These are phyloP conservation scores for Cymbopogon flexuosus DNA, from an alignment of 202 grass and related monocot genomes.

Conservation along the genomic window DNA sequence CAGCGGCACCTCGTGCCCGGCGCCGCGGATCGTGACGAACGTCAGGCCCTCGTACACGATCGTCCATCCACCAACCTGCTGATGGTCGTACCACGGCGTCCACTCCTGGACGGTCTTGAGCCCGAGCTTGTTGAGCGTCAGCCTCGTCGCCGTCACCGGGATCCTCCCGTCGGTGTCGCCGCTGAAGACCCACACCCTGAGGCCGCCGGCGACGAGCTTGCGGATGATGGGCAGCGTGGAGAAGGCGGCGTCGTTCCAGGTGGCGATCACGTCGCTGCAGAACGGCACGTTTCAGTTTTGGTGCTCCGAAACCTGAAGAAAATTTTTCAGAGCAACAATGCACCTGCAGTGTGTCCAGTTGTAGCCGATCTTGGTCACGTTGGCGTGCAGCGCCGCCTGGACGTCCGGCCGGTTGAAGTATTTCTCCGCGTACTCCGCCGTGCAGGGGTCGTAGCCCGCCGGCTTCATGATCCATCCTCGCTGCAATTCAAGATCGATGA, in stretches of 20 bases:
- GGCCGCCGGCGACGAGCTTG: slow-evolving; percentile 73
- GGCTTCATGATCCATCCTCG: slow-evolving; percentile 60
- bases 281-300: not conserved
- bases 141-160: slow-evolving; percentile 88
- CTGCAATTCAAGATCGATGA: not conserved
- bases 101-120: slow-evolving; percentile 79
- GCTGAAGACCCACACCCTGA: slow-evolving; percentile 94
- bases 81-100: slow-evolving; percentile 83
- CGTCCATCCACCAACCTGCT: slow-evolving; percentile 87
- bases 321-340: not conserved
- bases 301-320: not conserved
- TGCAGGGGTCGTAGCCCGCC: slow-evolving; percentile 83
- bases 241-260: slow-evolving; percentile 58
- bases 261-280: slow-evolving; percentile 40
- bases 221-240: slow-evolving; percentile 67
- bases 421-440: slow-evolving; percentile 42
- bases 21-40: slow-evolving; percentile 88
- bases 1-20: slow-evolving; percentile 79
- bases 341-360: slow-evolving; percentile 99
- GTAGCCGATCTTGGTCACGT: slow-evolving; percentile 67
- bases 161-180: slow-evolving; percentile 97
- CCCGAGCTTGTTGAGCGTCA: slow-evolving; percentile 79
- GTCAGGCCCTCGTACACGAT: slow-evolving; percentile 75
- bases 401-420: slow-evolving; percentile 93
- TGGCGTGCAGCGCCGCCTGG: slow-evolving; percentile 78